These are phyloP conservation scores for Xerocomellus chrysenteron DNA, from an alignment of 768 basidiomycete species.

Conservation along the genomic window DNA sequence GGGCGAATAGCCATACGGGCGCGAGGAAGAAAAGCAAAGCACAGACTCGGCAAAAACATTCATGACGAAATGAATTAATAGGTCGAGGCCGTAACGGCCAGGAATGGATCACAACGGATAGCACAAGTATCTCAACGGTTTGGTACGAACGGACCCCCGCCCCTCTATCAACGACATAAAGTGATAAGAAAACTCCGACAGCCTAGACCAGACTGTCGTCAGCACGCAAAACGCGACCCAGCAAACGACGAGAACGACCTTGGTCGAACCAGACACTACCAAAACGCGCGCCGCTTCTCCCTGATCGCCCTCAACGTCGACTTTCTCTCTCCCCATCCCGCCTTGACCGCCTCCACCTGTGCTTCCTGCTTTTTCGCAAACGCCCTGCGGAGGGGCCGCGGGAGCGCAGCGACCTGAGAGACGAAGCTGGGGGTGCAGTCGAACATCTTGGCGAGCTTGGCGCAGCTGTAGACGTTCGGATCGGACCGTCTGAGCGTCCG, in stretches of 20 bases:
- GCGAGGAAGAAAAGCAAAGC: not conserved
- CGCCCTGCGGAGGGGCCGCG: slow-evolving; percentile 46
- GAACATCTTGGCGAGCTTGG: slow-evolving; percentile 74
- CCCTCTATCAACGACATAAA: not conserved
- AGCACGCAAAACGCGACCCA: not conserved
- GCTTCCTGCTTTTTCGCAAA: slow-evolving; percentile 44
- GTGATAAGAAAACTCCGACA: not conserved
- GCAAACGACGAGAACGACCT: slow-evolving; percentile 8
- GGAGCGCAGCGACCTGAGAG: slow-evolving; percentile 59
- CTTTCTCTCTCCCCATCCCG: slow-evolving; percentile 72
- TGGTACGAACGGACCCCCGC: not conserved
- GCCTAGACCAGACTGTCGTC: not conserved
- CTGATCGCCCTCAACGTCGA: slow-evolving; percentile 59
- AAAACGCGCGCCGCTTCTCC: slow-evolving; percentile 66
- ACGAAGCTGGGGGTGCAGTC: slow-evolving; percentile 70
- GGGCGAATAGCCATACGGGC: slow-evolving; percentile 7
- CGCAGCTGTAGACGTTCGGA: slow-evolving; percentile 59
- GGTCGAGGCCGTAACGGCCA: too few species aligned
- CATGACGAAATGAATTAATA: too few species aligned
- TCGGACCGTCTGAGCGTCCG: slow-evolving; percentile 55
- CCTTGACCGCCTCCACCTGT: slow-evolving; percentile 46
- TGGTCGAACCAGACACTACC: slow-evolving; percentile 42
- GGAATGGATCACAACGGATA: not conserved
- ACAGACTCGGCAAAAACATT: not conserved
- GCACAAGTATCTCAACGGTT: not conserved